Evolutionary conservation across 1,284 basidiomycete species (phyloP).

Genomic region (Microbotryum intermedium): DNA sequence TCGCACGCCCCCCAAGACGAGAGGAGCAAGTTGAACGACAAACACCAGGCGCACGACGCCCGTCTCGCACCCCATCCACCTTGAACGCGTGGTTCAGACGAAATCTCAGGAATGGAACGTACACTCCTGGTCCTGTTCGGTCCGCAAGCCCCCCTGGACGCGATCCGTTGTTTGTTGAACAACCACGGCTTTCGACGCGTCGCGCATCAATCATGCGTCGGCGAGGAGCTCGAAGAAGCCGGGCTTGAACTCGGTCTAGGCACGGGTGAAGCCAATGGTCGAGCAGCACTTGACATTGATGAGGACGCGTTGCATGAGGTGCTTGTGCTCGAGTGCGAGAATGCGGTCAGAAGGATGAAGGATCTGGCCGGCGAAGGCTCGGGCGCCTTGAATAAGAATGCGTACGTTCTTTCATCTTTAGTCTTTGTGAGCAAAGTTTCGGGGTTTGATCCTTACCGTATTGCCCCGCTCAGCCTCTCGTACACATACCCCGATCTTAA

Average conservation of each 20-base stretch:
- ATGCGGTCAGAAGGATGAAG: constrained; percentile 3
- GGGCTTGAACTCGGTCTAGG: constrained; percentile 12
- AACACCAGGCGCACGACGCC: too few relatives aligned
- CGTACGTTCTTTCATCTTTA: background rate
- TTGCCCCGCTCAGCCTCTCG: background rate
- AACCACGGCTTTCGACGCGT: constrained; percentile 1
- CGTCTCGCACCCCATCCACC: too few relatives aligned
- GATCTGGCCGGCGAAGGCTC: background rate
- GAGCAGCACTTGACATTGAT: background rate
- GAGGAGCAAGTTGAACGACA: too few relatives aligned
- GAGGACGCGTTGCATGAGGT: background rate
- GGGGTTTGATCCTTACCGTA: too few relatives aligned
- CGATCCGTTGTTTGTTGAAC: background rate
- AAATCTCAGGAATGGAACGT: background rate
- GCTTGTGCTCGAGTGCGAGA: constrained; percentile 1
- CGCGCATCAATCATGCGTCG: background rate
- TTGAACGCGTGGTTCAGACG: too few relatives aligned
- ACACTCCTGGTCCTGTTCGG: constrained; percentile 12
- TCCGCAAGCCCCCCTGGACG: background rate
- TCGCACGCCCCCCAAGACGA: too few relatives aligned
- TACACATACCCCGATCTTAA: background rate
- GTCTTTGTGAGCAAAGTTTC: too few relatives aligned
- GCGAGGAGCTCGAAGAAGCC: constrained; percentile 17
- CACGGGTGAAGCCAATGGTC: background rate
- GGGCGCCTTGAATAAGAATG: background rate